Conservation (phyloP, 1,284 basidiomycete genomes). For the Ceratobasidium sp. region DNA sequence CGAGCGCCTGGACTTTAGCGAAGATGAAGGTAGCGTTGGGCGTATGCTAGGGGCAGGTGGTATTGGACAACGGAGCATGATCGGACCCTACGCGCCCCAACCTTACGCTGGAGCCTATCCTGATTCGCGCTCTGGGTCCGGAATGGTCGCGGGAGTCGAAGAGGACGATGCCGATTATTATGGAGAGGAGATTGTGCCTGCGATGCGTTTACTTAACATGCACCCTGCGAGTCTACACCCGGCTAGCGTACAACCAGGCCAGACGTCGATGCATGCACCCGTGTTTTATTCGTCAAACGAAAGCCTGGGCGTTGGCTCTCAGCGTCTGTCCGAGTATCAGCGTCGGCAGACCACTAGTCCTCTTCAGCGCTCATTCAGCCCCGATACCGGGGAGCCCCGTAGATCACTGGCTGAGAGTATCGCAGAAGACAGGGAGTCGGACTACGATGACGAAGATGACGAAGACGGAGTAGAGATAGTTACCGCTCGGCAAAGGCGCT, state of each 20-base stretch:
- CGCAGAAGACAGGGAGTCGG: conserved; percentile 52
- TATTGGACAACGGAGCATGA: conserved; percentile 22
- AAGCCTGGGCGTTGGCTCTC: conserved; percentile 22
- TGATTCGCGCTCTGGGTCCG: conserved; percentile 2
- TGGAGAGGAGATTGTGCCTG: conserved; percentile 19
- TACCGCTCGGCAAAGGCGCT: conserved; percentile 62
- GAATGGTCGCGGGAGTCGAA: conserved; percentile 31
- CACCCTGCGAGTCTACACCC: conserved; percentile 12
- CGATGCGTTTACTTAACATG: conserved; percentile 20
- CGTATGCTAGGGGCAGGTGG: conserved; percentile 43
- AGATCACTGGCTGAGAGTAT: conserved; percentile 36
- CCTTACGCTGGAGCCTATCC: background rate
- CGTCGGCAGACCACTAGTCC: conserved; percentile 11
- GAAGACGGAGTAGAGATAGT: conserved; percentile 64
- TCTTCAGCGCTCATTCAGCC: conserved; percentile 32
- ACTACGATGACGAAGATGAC: conserved; percentile 68
- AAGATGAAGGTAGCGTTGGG: conserved; percentile 37
- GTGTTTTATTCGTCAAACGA: conserved; percentile 36
- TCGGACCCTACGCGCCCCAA: conserved; percentile 21
- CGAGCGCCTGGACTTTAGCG: conserved; percentile 31
- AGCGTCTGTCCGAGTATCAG: conserved; percentile 8
- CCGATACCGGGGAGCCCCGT: conserved; percentile 34
- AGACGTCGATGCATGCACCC: conserved; percentile 23
- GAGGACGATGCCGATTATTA: conserved; percentile 33
- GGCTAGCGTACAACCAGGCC: background rate